phyloP scores from a whole-genome alignment of 2,329 filamentous ascomycete species.

The Cephalotrichum gorgonifer region DNA sequence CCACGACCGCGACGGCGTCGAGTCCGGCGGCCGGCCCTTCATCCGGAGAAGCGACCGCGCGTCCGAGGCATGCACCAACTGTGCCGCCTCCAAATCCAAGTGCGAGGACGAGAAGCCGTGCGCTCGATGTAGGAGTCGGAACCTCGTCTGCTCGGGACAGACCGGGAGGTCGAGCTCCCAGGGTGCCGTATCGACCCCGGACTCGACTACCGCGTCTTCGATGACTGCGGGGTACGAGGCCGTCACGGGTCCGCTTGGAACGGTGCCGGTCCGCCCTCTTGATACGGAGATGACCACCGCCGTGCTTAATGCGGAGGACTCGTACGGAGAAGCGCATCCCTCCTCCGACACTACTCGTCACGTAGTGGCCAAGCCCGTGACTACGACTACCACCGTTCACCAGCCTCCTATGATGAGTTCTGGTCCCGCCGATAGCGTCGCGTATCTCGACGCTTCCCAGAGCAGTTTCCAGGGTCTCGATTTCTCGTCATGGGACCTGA shows the following conservation, averaged over 20 bases:
- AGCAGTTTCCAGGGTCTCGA: slow-evolving; percentile 20
- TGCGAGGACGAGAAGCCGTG: slow-evolving; percentile 46
- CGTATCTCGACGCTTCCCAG: slow-evolving; percentile 16
- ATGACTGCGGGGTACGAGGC: not conserved
- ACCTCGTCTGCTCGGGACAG: slow-evolving; percentile 28
- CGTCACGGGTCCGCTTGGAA: not conserved
- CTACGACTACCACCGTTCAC: not conserved
- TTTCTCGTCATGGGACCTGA: slow-evolving; percentile 20
- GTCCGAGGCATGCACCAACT: slow-evolving; percentile 40
- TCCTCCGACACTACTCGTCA: not conserved
- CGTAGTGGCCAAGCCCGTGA: not conserved
- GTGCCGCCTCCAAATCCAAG: slow-evolving; percentile 41
- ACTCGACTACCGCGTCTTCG: not conserved
- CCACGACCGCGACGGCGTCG: slow-evolving; percentile 32
- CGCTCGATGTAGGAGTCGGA: slow-evolving; percentile 35
- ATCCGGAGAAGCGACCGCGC: slow-evolving; percentile 39
- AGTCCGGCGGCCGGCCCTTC: slow-evolving; percentile 10
- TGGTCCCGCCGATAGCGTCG: slow-evolving; percentile 6
- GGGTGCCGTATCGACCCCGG: not conserved
- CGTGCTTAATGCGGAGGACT: not conserved
- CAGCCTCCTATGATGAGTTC: not conserved
- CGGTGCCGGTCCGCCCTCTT: not conserved
- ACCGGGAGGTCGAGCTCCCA: not conserved
- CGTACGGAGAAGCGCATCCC: not conserved
- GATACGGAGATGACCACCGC: not conserved